A percentile compares a stretch with the other conserved stretches of the same genome.
Evolutionary conservation across 1,284 basidiomycete species (phyloP).

Genomic region (Malassezia nana): DNA sequence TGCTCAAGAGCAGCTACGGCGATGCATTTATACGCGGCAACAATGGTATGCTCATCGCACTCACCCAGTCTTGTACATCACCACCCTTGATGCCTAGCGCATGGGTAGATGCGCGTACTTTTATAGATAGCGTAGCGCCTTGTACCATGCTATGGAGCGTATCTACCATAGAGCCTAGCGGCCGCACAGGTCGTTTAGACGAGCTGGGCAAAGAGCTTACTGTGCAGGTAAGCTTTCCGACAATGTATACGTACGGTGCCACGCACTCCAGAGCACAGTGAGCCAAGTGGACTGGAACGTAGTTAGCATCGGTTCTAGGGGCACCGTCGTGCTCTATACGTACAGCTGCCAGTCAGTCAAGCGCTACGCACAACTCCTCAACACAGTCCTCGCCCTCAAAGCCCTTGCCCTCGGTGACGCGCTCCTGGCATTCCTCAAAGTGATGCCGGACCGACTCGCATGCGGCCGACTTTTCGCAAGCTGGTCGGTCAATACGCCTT

Average conservation of each 20-base stretch:
- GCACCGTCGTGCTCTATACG: constrained; percentile 13
- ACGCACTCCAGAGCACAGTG: constrained; percentile 44
- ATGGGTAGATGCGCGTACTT: not conserved
- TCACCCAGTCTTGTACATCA: constrained; percentile 22
- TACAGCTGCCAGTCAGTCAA: no score
- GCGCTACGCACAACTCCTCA: constrained; percentile 48
- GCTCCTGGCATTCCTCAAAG: constrained; percentile 46
- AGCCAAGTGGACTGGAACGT: constrained; percentile 34
- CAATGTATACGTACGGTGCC: constrained; percentile 24
- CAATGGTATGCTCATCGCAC: constrained; percentile 62
- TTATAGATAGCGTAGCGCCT: not conserved
- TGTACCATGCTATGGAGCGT: not conserved
- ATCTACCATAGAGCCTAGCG: not conserved
- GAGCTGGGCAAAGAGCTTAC: constrained; percentile 40
- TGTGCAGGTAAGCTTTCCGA: constrained; percentile 3
- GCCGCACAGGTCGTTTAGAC: constrained; percentile 17
- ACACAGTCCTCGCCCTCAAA: constrained; percentile 46
- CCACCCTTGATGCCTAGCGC: constrained; percentile 14
- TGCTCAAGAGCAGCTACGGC: constrained; percentile 75
- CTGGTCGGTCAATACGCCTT: constrained; percentile 13
- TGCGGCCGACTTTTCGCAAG: constrained; percentile 44
- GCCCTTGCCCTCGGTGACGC: constrained; percentile 42
- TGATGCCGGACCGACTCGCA: constrained; percentile 44
- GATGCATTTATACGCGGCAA: constrained; percentile 93
- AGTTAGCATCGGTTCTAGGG: not conserved